Evolutionary conservation across 2,329 filamentous ascomycete species (phyloP).

Genomic region (Hypoxylon sp.): DNA sequence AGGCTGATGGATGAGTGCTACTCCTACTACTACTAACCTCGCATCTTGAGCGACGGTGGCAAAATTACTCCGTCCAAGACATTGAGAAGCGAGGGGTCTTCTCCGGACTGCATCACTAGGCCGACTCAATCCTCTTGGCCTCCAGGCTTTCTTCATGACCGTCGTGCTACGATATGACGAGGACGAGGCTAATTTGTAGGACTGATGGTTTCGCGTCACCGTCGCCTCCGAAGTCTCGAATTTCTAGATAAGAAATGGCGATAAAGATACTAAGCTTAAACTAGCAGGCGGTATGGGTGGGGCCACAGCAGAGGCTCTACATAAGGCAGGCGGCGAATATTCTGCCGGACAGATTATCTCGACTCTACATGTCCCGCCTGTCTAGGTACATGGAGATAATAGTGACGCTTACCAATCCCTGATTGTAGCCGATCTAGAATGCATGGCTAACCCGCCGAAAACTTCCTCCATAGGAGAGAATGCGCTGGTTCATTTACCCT

Average conservation of each 20-base stretch:
- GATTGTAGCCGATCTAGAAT: background rate
- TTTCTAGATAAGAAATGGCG: constrained; percentile 38
- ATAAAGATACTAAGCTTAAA: constrained; percentile 33
- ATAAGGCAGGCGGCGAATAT: constrained; percentile 19
- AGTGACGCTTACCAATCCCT: too few relatives aligned
- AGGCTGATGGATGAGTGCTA: background rate
- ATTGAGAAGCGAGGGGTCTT: constrained; percentile 26
- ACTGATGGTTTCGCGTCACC: constrained; percentile 1
- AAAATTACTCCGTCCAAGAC: constrained; percentile 43
- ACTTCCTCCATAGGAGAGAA: background rate
- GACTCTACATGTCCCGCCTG: constrained; percentile 3
- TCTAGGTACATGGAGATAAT: too few relatives aligned
- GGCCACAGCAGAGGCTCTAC: background rate
- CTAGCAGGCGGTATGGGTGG: constrained; percentile 25
- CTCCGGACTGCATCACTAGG: constrained; percentile 39
- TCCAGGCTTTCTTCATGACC: constrained; percentile 52
- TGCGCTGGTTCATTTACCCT: too few relatives aligned
- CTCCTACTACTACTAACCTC: constrained; percentile 47
- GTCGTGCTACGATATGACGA: constrained; percentile 13
- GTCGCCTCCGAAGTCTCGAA: constrained; percentile 24
- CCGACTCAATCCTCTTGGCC: constrained; percentile 47
- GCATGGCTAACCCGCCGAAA: background rate
- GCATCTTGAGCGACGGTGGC: constrained; percentile 52
- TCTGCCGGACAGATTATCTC: constrained; percentile 31
- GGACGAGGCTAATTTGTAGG: background rate